Percentiles rank a stretch among this genome's conserved stretches.
These are phyloP conservation scores for Globisporangium nunn DNA, from an alignment of 352 stramenopile genomes.

Conservation along the genomic window DNA sequence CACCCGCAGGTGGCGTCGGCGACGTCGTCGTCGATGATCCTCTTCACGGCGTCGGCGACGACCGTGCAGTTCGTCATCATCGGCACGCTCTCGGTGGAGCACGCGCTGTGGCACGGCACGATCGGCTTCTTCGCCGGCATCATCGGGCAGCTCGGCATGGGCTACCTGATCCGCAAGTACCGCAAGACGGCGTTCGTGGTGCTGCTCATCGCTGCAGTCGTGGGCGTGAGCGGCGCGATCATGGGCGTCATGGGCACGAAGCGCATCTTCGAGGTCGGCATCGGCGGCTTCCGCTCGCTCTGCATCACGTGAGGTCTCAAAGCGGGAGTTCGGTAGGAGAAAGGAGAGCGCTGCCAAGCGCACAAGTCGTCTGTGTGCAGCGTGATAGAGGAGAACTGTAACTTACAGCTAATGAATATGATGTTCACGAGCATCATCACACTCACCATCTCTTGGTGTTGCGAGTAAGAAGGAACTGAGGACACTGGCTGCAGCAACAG, in stretches of 20 bases:
- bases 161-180: conserved; percentile 90
- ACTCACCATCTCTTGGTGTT: too few species aligned
- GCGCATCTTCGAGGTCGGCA: conserved; percentile 53
- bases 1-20: conserved; percentile 82
- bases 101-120: conserved; percentile 85
- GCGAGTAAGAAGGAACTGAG: too few species aligned
- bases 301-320: conserved; percentile 21
- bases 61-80: conserved; percentile 94
- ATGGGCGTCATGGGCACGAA: conserved; percentile 64
- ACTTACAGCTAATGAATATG: not conserved
- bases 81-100: conserved; percentile 87
- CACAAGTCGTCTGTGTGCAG: too few species aligned
- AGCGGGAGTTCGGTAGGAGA: too few species aligned
- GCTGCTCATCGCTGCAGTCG: conserved; percentile 62
- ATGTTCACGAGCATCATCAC: too few species aligned
- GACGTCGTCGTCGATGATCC: conserved; percentile 90
- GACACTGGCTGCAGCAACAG: too few species aligned
- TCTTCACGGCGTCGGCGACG: conserved; percentile 93
- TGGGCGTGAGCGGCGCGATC: conserved; percentile 62
- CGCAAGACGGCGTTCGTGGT: conserved; percentile 78
- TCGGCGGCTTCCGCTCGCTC: conserved; percentile 66
- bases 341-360: too few species aligned
- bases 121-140: conserved; percentile 90
- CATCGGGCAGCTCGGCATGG: conserved; percentile 89
- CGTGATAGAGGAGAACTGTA: not conserved